Evolutionary conservation across 1,284 basidiomycete genomes (phyloP), one percentile per base, ranked within the genome.

Genomic region (Volvariella volvacea): DNA sequence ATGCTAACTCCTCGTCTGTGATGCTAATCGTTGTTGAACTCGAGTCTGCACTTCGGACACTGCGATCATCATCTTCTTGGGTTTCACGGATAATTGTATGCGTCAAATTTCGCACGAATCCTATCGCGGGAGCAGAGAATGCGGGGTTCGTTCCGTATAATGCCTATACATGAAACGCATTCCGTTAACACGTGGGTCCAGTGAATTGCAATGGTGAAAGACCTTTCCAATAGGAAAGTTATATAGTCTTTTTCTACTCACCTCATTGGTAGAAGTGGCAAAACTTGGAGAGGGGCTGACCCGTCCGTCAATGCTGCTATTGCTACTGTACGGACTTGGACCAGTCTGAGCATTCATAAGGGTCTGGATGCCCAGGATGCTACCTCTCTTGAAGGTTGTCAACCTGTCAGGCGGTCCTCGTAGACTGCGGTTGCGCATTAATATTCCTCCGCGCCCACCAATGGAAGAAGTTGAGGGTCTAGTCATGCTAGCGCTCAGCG

Each of bases 51-150:
- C 81, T 86, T 16, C 74, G 71, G 9, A 80, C 57, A 50, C 88
- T 92, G 41, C 78, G 74, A 40, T 80, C 75, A 56, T 96, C 92
- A 57, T 96, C 94, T 62, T 98, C 93, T 50, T 92, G 88, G 4
- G 88, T 73, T 61, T 99, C 95, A 19, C 85, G 81, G 59, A 99
- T 98, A 61, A 98, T 97, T 1, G 92, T 93, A 59, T 96, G 90
- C 1, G 92, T 91, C 16, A 99, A 73, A 51, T 95, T 98, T 46
- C 88, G 94, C 2, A 92, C 95, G 60, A 99, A 99, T 3, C 95
- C 95, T 4, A 97, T 73, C 0, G 91, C 82, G 0, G 89, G 87
- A 0, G 83, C 76, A 41, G 89, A 71, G 66, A 88, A 86, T 52
- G 70, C 61, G 3, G 75, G 70, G 55, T 74, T 71, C 14, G 78